Percentiles rank a stretch among this genome's conserved stretches.
phyloP scores from a whole-genome alignment of 2,329 filamentous ascomycete genomes.

The Verticillium nonalfalfae region DNA sequence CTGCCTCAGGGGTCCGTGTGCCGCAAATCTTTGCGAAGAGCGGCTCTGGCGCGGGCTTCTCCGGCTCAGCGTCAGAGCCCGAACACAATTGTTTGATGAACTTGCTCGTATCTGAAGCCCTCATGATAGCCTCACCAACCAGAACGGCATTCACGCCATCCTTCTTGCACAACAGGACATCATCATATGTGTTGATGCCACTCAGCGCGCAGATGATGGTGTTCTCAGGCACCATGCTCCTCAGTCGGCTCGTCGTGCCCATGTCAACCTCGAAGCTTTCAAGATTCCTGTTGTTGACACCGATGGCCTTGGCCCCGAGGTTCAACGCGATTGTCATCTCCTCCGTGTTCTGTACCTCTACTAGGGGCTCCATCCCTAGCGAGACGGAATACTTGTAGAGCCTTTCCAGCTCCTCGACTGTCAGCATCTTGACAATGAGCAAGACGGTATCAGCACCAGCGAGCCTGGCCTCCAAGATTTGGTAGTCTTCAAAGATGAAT shows the following conservation, averaged over 20 bases:
- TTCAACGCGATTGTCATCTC: constrained; percentile 87
- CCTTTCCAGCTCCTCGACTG: constrained; percentile 62
- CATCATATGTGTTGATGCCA: constrained; percentile 82
- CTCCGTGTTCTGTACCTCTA: constrained; percentile 90
- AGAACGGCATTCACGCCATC: constrained; percentile 90
- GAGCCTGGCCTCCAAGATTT: constrained; percentile 89
- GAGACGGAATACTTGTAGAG: constrained; percentile 86
- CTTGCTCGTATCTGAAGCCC: constrained; percentile 69
- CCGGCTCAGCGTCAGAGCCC: constrained; percentile 31
- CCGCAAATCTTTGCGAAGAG: constrained; percentile 93
- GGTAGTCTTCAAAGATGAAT: constrained; percentile 97
- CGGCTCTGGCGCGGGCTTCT: constrained; percentile 27
- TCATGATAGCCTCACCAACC: constrained; percentile 94
- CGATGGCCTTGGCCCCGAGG: constrained; percentile 84
- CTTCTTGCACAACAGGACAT: constrained; percentile 80
- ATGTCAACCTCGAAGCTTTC: constrained; percentile 97
- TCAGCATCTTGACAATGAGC: constrained; percentile 97
- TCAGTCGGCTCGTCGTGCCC: constrained; percentile 80
- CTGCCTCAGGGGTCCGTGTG: constrained; percentile 76
- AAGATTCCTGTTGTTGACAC: constrained; percentile 95
- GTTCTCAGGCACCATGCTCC: constrained; percentile 76
- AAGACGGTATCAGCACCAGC: constrained; percentile 92
- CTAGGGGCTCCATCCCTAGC: constrained; percentile 93
- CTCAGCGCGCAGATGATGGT: constrained; percentile 92
- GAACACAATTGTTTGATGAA: constrained; percentile 86